Conservation (phyloP, 805 yeast genomes). For the Sugiyamaella lignohabitans region DNA sequence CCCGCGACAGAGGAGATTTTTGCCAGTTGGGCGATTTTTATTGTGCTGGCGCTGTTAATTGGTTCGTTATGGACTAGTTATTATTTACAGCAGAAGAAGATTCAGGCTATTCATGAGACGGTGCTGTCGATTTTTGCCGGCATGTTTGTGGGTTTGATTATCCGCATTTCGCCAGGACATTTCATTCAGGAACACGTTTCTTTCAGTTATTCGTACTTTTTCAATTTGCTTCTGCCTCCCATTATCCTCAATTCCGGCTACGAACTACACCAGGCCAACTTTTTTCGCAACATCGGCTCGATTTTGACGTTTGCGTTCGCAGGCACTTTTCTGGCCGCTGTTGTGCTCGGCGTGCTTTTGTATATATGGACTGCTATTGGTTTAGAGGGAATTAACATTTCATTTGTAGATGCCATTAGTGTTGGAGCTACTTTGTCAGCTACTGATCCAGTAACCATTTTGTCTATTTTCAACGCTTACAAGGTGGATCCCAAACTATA, state of each 20-base stretch:
- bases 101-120: slow-evolving; percentile 96
- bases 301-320: slow-evolving; percentile 93
- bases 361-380: slow-evolving; percentile 90
- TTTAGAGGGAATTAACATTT: slow-evolving; percentile 76
- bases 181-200: slow-evolving; percentile 95
- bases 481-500: slow-evolving; percentile 97
- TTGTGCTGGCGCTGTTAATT: slow-evolving; percentile 68
- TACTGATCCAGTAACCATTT: slow-evolving; percentile 95
- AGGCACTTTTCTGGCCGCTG: slow-evolving; percentile 88
- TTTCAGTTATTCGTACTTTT: slow-evolving; percentile 89
- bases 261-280: slow-evolving; percentile 91
- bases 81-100: slow-evolving; percentile 81
- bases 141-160: slow-evolving; percentile 88
- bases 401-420: slow-evolving; percentile 94
- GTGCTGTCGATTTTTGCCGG: slow-evolving; percentile 95
- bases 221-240: slow-evolving; percentile 91
- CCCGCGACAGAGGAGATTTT: slow-evolving; percentile 93
- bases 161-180: slow-evolving; percentile 90
- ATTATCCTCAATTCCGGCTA: slow-evolving; percentile 94
- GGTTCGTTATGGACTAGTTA: slow-evolving; percentile 94
- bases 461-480: slow-evolving; percentile 93
- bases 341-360: slow-evolving; percentile 81
- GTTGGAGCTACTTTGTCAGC: slow-evolving; percentile 98
- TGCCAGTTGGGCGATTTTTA: slow-evolving; percentile 95
- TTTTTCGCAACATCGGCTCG: slow-evolving; percentile 85